Evolutionary conservation across 352 stramenopile genomes (phyloP), one percentile per base, ranked within the genome.

Genomic region (Globisporangium cylindrosporum): DNA sequence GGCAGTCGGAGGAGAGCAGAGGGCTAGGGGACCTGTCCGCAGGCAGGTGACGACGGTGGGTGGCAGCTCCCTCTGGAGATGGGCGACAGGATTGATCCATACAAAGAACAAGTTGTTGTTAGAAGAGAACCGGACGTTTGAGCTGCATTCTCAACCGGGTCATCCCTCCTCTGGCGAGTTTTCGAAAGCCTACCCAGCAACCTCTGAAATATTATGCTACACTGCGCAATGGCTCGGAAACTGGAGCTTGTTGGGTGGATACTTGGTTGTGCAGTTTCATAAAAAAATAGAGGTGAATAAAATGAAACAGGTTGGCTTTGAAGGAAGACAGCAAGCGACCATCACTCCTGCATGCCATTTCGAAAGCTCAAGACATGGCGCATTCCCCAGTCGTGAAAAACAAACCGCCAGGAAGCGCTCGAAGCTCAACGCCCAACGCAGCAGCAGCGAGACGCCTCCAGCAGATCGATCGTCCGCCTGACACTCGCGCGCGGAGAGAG

Each of bases 201-300:
- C 62, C 62, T 59, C n/a, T 49, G 6, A 38, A 48, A 49, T 1
- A 22, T 25, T 15, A 60, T 59, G 38, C 38, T 46, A 46, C 12
- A 53, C 12, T 18, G 1, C 25, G 49, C 38, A 48, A 8, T 66
- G 22, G 4, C 27, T 46, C 38, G 12, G 2, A 20, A 6, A 18
- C 12, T 15, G 14, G 36, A n/a, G 7, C 53, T 67, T 67, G 49
- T 67, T 67, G 62, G 62, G 34, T 67, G 62, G 18, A 61, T 27
- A 67, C 32, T 18, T 1, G 0, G 25, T 67, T 60, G 9, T 15
- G 20, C 22, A 53, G 24, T 4, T 1, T 4, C 24, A 67, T 67
- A 15, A 3, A 10, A 12, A 54, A 0, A 53, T 59, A 61, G 1
- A 67, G 62, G 22, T 12, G 4, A 3, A n/a, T 8, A 24, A 8